Conservation (phyloP, 2,329 filamentous ascomycete species). For the Xylaria sp. region DNA sequence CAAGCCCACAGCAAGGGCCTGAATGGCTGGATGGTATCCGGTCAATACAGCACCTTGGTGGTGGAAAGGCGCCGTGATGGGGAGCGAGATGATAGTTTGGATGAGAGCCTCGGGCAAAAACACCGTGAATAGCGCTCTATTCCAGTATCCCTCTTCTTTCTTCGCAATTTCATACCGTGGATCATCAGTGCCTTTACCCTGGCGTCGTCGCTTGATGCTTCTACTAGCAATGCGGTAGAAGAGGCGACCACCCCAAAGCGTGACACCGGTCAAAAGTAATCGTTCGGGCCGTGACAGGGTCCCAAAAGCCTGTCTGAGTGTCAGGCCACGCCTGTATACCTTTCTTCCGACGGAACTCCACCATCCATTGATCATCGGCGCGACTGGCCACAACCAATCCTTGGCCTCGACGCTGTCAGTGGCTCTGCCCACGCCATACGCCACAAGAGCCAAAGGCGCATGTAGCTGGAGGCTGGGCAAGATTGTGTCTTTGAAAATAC, state of each 20-base stretch:
- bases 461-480: constrained; percentile 14
- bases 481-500: constrained; percentile 18
- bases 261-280: constrained; percentile 51
- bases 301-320: constrained; percentile 41
- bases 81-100: constrained; percentile 51
- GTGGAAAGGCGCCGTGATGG: constrained; percentile 53
- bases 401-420: constrained; percentile 46
- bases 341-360: constrained; percentile 53
- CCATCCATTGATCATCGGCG: constrained; percentile 44
- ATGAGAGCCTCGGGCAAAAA: constrained; percentile 55
- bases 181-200: constrained; percentile 44
- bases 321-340: constrained; percentile 41
- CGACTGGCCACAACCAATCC: constrained; percentile 54
- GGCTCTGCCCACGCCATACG: constrained; percentile 15
- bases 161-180: constrained; percentile 49
- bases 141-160: constrained; percentile 52
- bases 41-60: constrained; percentile 35
- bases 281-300: constrained; percentile 50
- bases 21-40: constrained; percentile 26
- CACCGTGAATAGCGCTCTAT: constrained; percentile 46
- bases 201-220: constrained; percentile 36
- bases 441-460: constrained; percentile 11
- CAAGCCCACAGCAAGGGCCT: constrained; percentile 46
- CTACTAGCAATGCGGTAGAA: constrained; percentile 50
- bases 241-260: constrained; percentile 52